Conservation (phyloP, 1,284 basidiomycete genomes). For the Leccinum proximum region DNA sequence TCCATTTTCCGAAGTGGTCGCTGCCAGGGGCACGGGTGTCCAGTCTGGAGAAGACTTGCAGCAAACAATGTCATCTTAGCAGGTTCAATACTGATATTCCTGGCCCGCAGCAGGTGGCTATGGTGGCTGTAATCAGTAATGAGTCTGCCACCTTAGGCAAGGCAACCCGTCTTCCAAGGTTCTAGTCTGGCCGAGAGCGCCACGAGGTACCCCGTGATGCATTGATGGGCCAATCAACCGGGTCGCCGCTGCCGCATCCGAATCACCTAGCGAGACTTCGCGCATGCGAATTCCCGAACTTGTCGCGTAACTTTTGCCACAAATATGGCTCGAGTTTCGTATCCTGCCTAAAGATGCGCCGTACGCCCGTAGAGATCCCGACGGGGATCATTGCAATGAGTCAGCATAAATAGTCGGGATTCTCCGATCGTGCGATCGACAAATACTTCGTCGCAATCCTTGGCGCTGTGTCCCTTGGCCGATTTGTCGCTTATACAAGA, state of each 20-base stretch:
- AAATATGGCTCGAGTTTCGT: neutral
- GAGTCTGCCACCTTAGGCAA: neutral
- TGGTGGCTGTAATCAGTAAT: neutral
- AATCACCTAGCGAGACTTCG: neutral
- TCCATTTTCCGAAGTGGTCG: neutral
- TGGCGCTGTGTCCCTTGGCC: neutral
- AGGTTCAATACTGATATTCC: neutral
- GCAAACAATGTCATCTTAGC: neutral
- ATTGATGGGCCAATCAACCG: slow-evolving; percentile 4
- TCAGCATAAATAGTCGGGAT: neutral
- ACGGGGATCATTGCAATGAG: neutral
- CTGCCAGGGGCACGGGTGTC: neutral
- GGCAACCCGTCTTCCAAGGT: neutral
- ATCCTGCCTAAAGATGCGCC: neutral
- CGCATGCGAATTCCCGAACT: neutral
- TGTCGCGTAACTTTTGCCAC: neutral
- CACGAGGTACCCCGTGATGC: slow-evolving; percentile 6
- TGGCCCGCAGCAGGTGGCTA: neutral
- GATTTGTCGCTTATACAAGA: neutral
- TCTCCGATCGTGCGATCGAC: neutral
- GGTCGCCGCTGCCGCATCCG: slow-evolving; percentile 4
- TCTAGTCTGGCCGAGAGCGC: slow-evolving; percentile 1
- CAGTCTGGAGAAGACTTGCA: neutral
- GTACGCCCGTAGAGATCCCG: slow-evolving; percentile 1
- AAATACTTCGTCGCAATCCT: neutral